phyloP scores from a whole-genome alignment of 495 filamentous ascomycete genomes.

The Annulohypoxylon maeteangense region DNA sequence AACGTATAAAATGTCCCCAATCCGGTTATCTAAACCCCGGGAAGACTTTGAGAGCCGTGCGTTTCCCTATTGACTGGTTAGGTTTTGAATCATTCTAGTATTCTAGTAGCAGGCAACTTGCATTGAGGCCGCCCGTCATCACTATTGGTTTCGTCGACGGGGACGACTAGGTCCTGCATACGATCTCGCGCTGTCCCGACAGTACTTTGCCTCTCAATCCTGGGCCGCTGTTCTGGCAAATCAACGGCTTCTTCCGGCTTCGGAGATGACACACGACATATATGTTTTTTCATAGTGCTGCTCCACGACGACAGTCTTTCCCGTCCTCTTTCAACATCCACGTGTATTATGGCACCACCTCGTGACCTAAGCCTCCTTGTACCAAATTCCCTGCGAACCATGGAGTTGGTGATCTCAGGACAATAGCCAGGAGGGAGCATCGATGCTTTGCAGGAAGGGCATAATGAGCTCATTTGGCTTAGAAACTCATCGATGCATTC shows the following conservation, averaged over 20 bases:
- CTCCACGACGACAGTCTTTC: constrained; percentile 40
- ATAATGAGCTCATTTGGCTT: constrained; percentile 75
- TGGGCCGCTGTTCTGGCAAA: constrained; percentile 35
- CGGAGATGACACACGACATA: constrained; percentile 31
- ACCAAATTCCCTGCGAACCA: constrained; percentile 78
- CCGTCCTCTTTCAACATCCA: constrained; percentile 39
- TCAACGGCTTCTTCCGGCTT: constrained; percentile 37
- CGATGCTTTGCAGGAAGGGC: constrained; percentile 85
- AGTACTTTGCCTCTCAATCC: constrained; percentile 16
- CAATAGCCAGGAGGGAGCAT: constrained; percentile 74
- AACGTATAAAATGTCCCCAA: constrained; percentile 5
- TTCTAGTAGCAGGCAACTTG: constrained; percentile 18
- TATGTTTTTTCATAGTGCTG: constrained; percentile 39
- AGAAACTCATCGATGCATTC: constrained; percentile 88
- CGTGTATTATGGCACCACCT: constrained; percentile 22
- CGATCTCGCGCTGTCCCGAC: constrained; percentile 35
- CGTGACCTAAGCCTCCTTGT: constrained; percentile 58
- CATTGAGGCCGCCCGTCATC: constrained; percentile 48
- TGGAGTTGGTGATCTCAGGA: constrained; percentile 80
- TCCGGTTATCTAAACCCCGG: constrained; percentile 39
- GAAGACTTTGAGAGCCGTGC: constrained; percentile 38
- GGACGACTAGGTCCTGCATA: constrained; percentile 44
- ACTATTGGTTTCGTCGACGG: constrained; percentile 48
- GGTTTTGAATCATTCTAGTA: background rate
- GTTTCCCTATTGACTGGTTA: constrained; percentile 40